Percentiles rank a stretch among this genome's conserved stretches.
phyloP scores from a whole-genome alignment of 129 eudicot species.

The Arctium minus region DNA sequence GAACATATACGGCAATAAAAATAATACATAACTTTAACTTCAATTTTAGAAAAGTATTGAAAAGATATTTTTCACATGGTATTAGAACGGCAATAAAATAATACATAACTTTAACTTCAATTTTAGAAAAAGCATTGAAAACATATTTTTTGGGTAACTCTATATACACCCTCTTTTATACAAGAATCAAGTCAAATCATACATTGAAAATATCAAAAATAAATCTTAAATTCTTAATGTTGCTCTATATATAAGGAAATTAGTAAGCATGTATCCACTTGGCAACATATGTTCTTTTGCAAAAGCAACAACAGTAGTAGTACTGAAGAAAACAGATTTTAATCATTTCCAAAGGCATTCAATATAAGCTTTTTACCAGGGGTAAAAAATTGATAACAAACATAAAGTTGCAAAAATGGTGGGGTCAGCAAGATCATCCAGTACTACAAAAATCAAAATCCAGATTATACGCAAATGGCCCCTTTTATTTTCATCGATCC shows the following conservation, averaged over 20 bases:
- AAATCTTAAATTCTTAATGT: too few species aligned
- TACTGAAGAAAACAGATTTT: not conserved
- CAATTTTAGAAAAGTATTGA: not conserved
- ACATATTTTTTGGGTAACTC: not conserved
- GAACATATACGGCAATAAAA: not conserved
- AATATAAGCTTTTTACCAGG: not conserved
- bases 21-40: not conserved
- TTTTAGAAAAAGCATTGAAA: not conserved
- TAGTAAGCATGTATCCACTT: too few species aligned
- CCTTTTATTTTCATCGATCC: not conserved
- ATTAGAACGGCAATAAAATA: not conserved
- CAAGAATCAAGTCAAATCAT: too few species aligned
- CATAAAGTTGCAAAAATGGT: not conserved
- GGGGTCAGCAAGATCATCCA: not conserved
- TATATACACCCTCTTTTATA: too few species aligned
- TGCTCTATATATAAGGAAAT: too few species aligned
- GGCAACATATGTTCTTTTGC: too few species aligned
- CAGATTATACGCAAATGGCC: conserved; percentile 12
- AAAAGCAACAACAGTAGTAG: not conserved
- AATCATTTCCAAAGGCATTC: not conserved
- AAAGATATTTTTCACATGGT: too few species aligned
- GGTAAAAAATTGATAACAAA: not conserved
- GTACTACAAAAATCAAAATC: not conserved
- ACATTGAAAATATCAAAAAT: too few species aligned
- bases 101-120: not conserved